A percentile compares a stretch with the other conserved stretches of the same genome.
phyloP scores from a whole-genome alignment of 2,329 filamentous ascomycete species.

The Nakataea oryzae region DNA sequence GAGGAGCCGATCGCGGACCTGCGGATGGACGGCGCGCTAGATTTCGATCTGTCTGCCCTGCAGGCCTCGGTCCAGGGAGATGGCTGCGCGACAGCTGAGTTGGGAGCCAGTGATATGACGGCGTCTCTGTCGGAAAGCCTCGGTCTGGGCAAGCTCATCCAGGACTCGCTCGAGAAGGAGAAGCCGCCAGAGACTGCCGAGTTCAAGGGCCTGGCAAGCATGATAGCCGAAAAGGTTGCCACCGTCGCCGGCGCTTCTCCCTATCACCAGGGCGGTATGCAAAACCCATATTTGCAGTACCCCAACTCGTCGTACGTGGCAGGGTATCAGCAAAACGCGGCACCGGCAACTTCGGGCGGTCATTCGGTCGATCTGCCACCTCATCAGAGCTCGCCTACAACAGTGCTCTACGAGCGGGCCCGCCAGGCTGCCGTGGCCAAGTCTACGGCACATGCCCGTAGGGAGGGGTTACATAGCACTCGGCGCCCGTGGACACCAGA shows the following conservation, averaged over 20 bases:
- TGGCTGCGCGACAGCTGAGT: background rate
- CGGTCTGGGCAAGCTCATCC: conserved; percentile 10
- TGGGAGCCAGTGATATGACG: background rate
- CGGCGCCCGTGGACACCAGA: conserved; percentile 80
- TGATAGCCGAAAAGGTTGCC: conserved; percentile 15
- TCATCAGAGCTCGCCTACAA: conserved; percentile 44
- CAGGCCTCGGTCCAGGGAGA: conserved; percentile 7
- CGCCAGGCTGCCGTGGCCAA: conserved; percentile 48
- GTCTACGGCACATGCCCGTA: conserved; percentile 40
- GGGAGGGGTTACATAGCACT: conserved; percentile 48
- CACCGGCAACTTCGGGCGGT: background rate
- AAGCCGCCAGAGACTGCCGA: conserved; percentile 6
- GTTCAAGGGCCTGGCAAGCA: conserved; percentile 13
- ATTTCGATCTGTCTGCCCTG: conserved; percentile 2
- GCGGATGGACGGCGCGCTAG: conserved; percentile 2
- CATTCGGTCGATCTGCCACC: conserved; percentile 30
- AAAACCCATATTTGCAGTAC: conserved; percentile 4
- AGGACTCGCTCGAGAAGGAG: conserved; percentile 11
- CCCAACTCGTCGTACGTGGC: conserved; percentile 4
- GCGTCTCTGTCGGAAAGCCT: conserved; percentile 6
- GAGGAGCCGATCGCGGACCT: conserved; percentile 16
- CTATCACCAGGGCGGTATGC: background rate
- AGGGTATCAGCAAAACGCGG: conserved; percentile 9
- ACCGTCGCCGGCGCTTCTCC: background rate
- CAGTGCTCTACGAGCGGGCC: conserved; percentile 46